phyloP scores from a whole-genome alignment of 2,329 filamentous ascomycete genomes.

The Aspergillus flavus region DNA sequence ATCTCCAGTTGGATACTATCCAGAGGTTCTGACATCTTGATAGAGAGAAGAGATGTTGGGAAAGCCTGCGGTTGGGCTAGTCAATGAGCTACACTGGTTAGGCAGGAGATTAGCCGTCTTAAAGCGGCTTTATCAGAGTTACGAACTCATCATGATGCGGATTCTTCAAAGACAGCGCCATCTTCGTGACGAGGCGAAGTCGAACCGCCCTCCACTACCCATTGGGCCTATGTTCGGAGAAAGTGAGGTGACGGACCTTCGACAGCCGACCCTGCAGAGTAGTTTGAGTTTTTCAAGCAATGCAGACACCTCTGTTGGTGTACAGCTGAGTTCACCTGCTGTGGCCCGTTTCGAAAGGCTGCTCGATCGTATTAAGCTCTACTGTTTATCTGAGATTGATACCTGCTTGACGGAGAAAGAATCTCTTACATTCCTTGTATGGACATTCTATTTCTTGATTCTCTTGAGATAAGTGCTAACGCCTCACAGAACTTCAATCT shows the following conservation, averaged over 20 bases:
- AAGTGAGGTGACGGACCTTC: constrained; percentile 45
- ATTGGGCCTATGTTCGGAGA: constrained; percentile 29
- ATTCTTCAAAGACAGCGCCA: constrained; percentile 56
- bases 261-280: constrained; percentile 29
- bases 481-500: constrained; percentile 72
- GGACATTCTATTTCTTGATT: constrained; percentile 16
- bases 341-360: constrained; percentile 63
- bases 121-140: constrained; percentile 64
- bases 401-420: constrained; percentile 70
- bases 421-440: constrained; percentile 67
- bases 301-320: constrained; percentile 37
- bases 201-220: constrained; percentile 19
- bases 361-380: constrained; percentile 62
- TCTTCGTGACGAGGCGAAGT: constrained; percentile 39
- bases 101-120: constrained; percentile 63
- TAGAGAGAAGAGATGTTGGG: constrained; percentile 60
- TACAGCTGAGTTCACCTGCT: constrained; percentile 50
- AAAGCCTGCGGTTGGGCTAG: constrained; percentile 47
- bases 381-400: constrained; percentile 65
- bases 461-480: constrained; percentile 9
- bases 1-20: background rate
- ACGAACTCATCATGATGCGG: constrained; percentile 64
- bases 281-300: constrained; percentile 23
- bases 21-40: background rate
- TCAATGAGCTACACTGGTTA: constrained; percentile 60